Conservation (phyloP, 176 grass and related monocot species). For the Cenchrus fungigraminus region DNA sequence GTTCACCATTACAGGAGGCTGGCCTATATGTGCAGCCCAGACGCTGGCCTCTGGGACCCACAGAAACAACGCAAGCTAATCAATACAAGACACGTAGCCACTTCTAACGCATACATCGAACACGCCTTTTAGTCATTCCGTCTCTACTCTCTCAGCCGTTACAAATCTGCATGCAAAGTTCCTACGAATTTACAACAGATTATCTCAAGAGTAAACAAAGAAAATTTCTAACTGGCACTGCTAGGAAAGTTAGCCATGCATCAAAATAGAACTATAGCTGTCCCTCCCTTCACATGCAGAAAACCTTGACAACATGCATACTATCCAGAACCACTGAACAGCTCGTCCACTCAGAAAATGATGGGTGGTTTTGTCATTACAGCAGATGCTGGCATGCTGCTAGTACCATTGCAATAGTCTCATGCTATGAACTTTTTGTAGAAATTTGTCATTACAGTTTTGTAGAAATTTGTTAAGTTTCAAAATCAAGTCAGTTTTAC, state of each 20-base stretch:
- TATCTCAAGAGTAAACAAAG: no score
- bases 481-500: not conserved
- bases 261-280: not conserved
- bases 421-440: not conserved
- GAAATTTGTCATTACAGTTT: not conserved
- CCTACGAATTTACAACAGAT: not conserved
- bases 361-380: not conserved
- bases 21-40: no score
- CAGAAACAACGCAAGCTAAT: no score
- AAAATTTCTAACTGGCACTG: not conserved
- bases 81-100: no score
- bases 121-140: no score
- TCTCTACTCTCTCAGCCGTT: no score
- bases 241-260: constrained; percentile 4
- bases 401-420: not conserved
- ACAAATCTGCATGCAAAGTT: not conserved
- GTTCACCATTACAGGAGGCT: no score
- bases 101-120: no score
- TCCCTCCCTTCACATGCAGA: not conserved
- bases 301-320: not conserved
- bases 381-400: not conserved
- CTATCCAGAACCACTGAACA: not conserved
- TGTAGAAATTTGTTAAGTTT: not conserved
- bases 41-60: no score
- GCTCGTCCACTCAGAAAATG: not conserved